These are phyloP conservation scores for Trichoderma afroharzianum DNA, from an alignment of 2,329 filamentous ascomycete species.

Conservation along the genomic window DNA sequence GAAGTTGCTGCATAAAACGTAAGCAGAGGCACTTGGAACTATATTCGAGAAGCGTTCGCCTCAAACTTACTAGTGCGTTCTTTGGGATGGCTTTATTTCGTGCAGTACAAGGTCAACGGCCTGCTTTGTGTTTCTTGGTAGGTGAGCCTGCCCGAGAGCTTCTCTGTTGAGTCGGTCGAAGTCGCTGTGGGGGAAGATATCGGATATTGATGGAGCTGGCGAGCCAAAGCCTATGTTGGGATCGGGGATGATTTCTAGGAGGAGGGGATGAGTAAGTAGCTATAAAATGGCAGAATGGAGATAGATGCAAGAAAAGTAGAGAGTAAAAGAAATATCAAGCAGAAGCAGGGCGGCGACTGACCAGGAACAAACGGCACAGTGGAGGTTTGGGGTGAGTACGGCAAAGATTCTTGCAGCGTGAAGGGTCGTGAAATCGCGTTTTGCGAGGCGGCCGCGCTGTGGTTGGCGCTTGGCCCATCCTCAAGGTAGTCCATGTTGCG, in stretches of 20 bases:
- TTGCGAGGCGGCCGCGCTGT: constrained; percentile 24
- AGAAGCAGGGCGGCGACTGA: constrained; percentile 35
- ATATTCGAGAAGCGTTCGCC: constrained; percentile 23
- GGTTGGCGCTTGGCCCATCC: constrained; percentile 33
- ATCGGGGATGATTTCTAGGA: constrained; percentile 62
- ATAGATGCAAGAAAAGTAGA: neutral
- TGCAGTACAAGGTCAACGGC: constrained; percentile 71
- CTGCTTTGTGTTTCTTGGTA: constrained; percentile 64
- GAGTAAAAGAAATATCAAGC: neutral
- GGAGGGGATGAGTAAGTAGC: neutral
- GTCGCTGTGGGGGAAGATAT: constrained; percentile 50
- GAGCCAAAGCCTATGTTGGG: constrained; percentile 57
- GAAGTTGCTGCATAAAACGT: constrained; percentile 48
- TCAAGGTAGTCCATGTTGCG: constrained; percentile 30
- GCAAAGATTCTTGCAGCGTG: constrained; percentile 70
- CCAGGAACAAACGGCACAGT: constrained; percentile 75
- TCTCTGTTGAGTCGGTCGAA: constrained; percentile 71
- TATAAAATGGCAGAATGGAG: neutral
- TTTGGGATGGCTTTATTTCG: constrained; percentile 66
- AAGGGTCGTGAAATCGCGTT: constrained; percentile 44
- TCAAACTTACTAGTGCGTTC: constrained; percentile 61
- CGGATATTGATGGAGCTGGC: constrained; percentile 47
- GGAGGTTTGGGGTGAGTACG: constrained; percentile 78
- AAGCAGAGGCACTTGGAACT: neutral
- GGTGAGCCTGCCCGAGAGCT: constrained; percentile 53